Conservation (phyloP, 2,329 filamentous ascomycete genomes). For the Huntiella omanensis region DNA sequence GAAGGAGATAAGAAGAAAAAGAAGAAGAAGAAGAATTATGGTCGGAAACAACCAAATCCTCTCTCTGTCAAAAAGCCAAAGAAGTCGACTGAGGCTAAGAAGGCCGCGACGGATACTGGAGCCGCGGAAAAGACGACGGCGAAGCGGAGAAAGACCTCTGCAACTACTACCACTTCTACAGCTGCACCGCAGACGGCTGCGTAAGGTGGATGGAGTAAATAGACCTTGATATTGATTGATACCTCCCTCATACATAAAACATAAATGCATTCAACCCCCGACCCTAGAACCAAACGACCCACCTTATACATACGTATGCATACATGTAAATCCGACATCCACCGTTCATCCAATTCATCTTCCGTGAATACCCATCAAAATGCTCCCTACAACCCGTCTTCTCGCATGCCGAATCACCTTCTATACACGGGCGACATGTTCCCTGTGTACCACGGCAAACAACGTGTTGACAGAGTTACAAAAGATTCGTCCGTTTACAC, state of each 20-base stretch:
- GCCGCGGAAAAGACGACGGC: constrained; percentile 13
- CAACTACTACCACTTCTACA: not conserved
- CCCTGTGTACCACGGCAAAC: constrained; percentile 51
- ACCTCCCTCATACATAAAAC: not conserved
- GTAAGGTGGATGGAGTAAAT: not conserved
- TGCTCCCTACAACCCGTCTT: constrained; percentile 32
- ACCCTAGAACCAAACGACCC: no score
- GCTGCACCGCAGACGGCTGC: no score
- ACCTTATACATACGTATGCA: no score
- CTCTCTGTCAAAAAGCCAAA: constrained; percentile 44
- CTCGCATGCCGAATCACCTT: constrained; percentile 49
- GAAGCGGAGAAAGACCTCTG: constrained; percentile 10
- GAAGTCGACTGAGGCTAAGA: constrained; percentile 15
- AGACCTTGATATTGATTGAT: not conserved
- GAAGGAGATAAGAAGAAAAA: constrained; percentile 19
- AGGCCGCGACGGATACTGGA: not conserved
- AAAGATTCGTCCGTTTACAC: constrained; percentile 41
- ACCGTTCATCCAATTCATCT: not conserved
- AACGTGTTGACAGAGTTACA: constrained; percentile 35
- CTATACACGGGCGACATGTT: constrained; percentile 55
- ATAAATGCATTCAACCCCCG: not conserved
- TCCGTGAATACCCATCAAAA: constrained; percentile 15
- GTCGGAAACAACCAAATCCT: constrained; percentile 52
- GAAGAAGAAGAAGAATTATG: constrained; percentile 39
- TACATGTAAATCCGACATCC: not conserved